These are phyloP conservation scores for Barnettozyma populi DNA, from an alignment of 805 yeast genomes.

Conservation along the genomic window DNA sequence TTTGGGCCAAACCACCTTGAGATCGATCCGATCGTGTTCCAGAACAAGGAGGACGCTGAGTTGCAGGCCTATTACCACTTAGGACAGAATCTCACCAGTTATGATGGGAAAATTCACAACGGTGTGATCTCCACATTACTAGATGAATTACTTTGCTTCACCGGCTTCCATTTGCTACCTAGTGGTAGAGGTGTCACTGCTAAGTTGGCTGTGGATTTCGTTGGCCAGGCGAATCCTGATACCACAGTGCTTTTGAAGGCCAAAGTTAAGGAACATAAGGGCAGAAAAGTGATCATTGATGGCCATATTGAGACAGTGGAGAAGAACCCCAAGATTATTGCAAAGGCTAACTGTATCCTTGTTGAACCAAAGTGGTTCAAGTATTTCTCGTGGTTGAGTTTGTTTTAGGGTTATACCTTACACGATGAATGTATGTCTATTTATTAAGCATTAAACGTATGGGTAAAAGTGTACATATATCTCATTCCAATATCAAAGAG, in stretches of 20 bases:
- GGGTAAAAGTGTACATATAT: no score
- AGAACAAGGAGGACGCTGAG: slow-evolving; percentile 44
- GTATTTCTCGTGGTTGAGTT: slow-evolving; percentile 51
- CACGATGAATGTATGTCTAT: not conserved
- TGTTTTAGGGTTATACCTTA: slow-evolving; percentile 23
- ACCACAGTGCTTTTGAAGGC: slow-evolving; percentile 65
- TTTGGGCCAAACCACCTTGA: slow-evolving; percentile 64
- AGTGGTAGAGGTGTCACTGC: slow-evolving; percentile 88
- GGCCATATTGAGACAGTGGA: slow-evolving; percentile 59
- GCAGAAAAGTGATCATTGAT: slow-evolving; percentile 75
- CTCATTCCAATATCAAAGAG: not conserved
- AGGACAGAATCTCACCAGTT: slow-evolving; percentile 61
- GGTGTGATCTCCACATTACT: slow-evolving; percentile 74
- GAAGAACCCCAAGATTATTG: slow-evolving; percentile 37
- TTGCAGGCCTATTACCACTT: slow-evolving; percentile 64
- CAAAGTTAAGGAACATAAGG: slow-evolving; percentile 56
- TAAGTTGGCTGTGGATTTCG: slow-evolving; percentile 56
- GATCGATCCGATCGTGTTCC: slow-evolving; percentile 69
- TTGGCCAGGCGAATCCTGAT: slow-evolving; percentile 43
- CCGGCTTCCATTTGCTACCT: slow-evolving; percentile 82
- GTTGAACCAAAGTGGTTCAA: slow-evolving; percentile 90
- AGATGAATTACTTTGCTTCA: slow-evolving; percentile 80
- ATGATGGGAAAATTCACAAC: slow-evolving; percentile 71
- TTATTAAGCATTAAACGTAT: not conserved
- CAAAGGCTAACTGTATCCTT: slow-evolving; percentile 61